Base-by-base conservation (phyloP, 148 eudicot genomes). In the Dysphania ambrosioides region DNA sequence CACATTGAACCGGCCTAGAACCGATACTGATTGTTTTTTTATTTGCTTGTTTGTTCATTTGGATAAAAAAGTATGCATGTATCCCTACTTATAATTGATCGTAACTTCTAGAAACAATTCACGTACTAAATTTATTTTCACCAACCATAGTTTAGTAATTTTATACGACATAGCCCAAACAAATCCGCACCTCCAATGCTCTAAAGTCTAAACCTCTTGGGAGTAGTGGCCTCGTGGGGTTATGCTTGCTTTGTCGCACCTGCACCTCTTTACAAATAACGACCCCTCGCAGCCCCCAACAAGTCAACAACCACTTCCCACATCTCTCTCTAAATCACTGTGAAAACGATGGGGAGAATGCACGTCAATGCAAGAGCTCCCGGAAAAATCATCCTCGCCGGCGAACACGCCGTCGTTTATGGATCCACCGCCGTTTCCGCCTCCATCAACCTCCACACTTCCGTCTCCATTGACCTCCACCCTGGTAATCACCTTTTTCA, bases 401-500 rank as follows among this genome's bases (percentile, higher is more conserved):
- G 98, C 31, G 98, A 91, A 85, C 97, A 94, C 79, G 97, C 98
- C 66, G 98, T 94, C 66, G 98, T 94, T 11, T 93, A 94, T 30
- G 96, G 93, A 81, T 86, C 92, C 38, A 87, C 97, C 35, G 98
- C 98, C 77, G 93, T 94, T 30, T 97, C 98, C 19, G 86, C 98
- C 73, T 78, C 98, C 71, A 88, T 94, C 79, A 89, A 92, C 71
- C 91, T 94, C 77, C 82, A 87, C 82, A 91, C 98, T 61, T 88
- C 82, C 59, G 89, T 82, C 72, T 78, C 93, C 57, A 83, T 91
- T 79, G 78, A 79, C 56, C 79, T 86, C 30, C 24, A 89, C 63
- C 53, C 82, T 36, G 96, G 96, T 89, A 83, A 19, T 16, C 47
- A 8, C 6, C 16, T 65, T 36, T 36, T n/a, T 63, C 5, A 27